These are phyloP conservation scores for Collybia sordida DNA, from an alignment of 768 basidiomycete genomes.

Conservation along the genomic window DNA sequence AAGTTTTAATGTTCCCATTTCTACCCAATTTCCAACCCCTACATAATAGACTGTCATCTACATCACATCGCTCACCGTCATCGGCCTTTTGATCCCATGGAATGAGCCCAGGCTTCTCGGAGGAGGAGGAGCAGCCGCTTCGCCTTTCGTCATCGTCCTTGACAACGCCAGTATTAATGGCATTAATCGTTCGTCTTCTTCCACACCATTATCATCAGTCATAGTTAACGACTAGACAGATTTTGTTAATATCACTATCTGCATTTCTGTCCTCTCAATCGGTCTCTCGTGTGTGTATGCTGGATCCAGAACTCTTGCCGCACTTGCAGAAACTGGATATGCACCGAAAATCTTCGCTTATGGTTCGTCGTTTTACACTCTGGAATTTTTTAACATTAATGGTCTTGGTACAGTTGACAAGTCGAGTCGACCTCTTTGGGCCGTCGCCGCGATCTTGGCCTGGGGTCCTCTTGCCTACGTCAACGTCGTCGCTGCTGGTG, in stretches of 20 bases:
- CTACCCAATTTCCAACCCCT: background rate
- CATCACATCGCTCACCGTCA: constrained; percentile 41
- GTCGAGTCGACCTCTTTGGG: constrained; percentile 43
- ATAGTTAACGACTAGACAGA: constrained; percentile 13
- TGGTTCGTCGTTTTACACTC: constrained; percentile 13
- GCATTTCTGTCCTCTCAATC: constrained; percentile 45
- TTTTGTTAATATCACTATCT: constrained; percentile 43
- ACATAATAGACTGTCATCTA: constrained; percentile 40
- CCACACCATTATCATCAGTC: background rate
- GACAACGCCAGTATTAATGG: constrained; percentile 40
- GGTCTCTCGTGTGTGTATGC: constrained; percentile 47
- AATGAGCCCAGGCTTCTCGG: constrained; percentile 35
- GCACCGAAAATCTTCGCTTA: constrained; percentile 43
- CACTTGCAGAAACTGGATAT: constrained; percentile 46
- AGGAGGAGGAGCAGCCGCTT: constrained; percentile 39
- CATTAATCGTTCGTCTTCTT: constrained; percentile 32
- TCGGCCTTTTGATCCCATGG: constrained; percentile 38
- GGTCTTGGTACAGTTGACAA: constrained; percentile 35
- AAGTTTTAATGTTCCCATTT: constrained; percentile 9
- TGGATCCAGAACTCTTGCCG: constrained; percentile 43
- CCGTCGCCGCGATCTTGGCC: constrained; percentile 33
- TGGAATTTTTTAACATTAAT: background rate
- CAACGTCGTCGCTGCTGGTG: constrained; percentile 34
- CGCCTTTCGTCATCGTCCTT: constrained; percentile 46
- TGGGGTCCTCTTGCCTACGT: constrained; percentile 42